phyloP scores from a whole-genome alignment of 2,329 filamentous ascomycete species.

The Plenodomus biglobosus region DNA sequence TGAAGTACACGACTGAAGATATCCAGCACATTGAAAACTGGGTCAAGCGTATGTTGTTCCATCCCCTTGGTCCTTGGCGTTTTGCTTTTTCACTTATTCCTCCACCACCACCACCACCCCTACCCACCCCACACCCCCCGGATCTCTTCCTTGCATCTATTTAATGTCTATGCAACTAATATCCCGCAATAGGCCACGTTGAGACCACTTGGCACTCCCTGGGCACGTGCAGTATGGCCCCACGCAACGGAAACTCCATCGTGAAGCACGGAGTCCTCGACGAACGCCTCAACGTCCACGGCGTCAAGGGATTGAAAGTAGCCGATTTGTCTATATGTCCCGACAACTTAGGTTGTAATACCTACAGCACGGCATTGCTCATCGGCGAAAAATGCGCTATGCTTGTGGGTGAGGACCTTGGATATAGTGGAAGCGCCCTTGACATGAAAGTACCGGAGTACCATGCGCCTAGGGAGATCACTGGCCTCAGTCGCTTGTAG shows the following conservation, averaged over 20 bases:
- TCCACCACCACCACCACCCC: neutral
- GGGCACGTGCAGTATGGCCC: constrained; percentile 75
- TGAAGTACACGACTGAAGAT: constrained; percentile 66
- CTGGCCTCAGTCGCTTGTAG: constrained; percentile 48
- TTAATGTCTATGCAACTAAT: too few relatives aligned
- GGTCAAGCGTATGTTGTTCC: constrained; percentile 45
- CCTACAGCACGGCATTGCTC: constrained; percentile 68
- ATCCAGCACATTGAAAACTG: constrained; percentile 68
- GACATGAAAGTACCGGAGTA: constrained; percentile 71
- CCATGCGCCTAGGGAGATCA: constrained; percentile 51
- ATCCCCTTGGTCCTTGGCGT: neutral
- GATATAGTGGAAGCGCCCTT: constrained; percentile 70
- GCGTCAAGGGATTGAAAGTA: constrained; percentile 75
- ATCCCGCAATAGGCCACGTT: constrained; percentile 54
- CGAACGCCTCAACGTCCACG: constrained; percentile 75
- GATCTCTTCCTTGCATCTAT: too few relatives aligned
- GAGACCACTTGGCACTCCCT: constrained; percentile 74
- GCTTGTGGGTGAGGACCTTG: constrained; percentile 71
- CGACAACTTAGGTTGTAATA: constrained; percentile 67
- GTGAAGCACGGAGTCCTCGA: constrained; percentile 79
- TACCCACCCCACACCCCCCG: neutral
- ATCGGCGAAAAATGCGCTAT: constrained; percentile 75
- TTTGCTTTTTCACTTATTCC: neutral
- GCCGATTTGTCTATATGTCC: constrained; percentile 76
- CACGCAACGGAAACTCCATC: constrained; percentile 73